Percentiles rank a stretch among this genome's conserved stretches.
phyloP scores from a whole-genome alignment of 78 protist species.

The Isochrysis galbana region DNA sequence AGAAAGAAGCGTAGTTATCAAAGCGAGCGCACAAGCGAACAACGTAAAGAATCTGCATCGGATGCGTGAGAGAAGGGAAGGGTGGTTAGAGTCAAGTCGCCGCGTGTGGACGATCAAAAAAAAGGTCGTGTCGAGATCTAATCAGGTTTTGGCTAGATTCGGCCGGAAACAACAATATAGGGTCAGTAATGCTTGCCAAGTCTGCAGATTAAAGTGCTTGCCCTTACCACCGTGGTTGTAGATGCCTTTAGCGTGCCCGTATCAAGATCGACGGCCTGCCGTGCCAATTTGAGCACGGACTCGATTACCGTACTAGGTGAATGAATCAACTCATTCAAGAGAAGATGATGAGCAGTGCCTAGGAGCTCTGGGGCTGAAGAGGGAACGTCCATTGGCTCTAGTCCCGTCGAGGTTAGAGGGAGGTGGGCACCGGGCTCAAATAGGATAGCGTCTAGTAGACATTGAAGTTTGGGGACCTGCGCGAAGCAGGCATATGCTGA shows the following conservation, averaged over 20 bases:
- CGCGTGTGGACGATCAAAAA: no score
- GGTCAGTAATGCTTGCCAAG: no score
- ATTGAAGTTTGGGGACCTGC: not conserved
- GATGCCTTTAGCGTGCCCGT: not conserved
- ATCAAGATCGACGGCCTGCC: slow-evolving; percentile 40
- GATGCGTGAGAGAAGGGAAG: no score
- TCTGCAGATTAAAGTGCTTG: no score
- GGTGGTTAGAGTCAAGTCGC: no score
- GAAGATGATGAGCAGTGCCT: slow-evolving; percentile 50
- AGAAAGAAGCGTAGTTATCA: slow-evolving; percentile 23
- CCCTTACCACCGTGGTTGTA: not conserved
- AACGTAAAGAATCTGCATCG: slow-evolving; percentile 36
- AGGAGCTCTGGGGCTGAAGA: slow-evolving; percentile 28
- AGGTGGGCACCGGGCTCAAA: slow-evolving; percentile 48
- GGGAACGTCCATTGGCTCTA: slow-evolving; percentile 51
- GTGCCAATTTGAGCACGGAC: slow-evolving; percentile 22
- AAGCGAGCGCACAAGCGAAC: slow-evolving; percentile 34
- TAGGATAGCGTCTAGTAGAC: slow-evolving; percentile 31
- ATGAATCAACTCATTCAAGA: slow-evolving; percentile 50
- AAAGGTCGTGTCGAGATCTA: no score
- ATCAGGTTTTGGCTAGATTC: no score
- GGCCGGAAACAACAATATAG: no score
- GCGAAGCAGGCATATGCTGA: no score
- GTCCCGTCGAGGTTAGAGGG: not conserved
- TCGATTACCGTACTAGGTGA: slow-evolving; percentile 18